These are phyloP conservation scores for Salix arbutifolia DNA, from an alignment of 345 rosid species.

Conservation along the genomic window DNA sequence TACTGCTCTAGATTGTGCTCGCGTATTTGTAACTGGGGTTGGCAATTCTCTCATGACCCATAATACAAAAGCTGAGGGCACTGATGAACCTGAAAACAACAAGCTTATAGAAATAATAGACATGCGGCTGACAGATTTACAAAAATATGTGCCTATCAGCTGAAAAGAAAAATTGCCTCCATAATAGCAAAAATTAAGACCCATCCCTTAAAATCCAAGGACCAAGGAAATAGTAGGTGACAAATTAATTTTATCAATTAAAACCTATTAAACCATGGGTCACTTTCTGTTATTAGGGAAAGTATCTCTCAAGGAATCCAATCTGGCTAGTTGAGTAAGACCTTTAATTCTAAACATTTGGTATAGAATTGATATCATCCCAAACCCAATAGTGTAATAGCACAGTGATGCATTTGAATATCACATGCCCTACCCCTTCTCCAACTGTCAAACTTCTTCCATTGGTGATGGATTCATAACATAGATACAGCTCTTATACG, in stretches of 20 bases:
- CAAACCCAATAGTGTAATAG: background rate
- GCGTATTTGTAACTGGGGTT: conserved; percentile 12
- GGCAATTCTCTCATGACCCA: conserved; percentile 68
- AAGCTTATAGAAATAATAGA: background rate
- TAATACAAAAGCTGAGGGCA: conserved; percentile 58
- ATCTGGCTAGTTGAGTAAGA: background rate
- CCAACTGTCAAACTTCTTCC: background rate
- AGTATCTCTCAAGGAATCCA: background rate
- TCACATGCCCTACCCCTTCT: background rate
- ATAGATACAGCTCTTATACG: background rate
- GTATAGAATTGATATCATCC: background rate
- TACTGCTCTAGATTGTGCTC: conserved; percentile 36
- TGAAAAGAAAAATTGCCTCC: background rate
- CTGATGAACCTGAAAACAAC: conserved; percentile 44
- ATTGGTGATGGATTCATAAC: background rate
- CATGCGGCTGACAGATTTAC: background rate
- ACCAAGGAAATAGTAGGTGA: background rate
- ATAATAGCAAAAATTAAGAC: background rate
- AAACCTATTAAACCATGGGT: background rate
- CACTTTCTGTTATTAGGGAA: background rate
- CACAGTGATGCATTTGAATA: background rate
- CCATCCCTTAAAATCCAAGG: background rate
- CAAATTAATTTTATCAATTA: background rate
- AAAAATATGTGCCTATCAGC: background rate
- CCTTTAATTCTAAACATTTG: background rate